phyloP scores from a whole-genome alignment of 1,284 basidiomycete species.

The Marasmius sp. region DNA sequence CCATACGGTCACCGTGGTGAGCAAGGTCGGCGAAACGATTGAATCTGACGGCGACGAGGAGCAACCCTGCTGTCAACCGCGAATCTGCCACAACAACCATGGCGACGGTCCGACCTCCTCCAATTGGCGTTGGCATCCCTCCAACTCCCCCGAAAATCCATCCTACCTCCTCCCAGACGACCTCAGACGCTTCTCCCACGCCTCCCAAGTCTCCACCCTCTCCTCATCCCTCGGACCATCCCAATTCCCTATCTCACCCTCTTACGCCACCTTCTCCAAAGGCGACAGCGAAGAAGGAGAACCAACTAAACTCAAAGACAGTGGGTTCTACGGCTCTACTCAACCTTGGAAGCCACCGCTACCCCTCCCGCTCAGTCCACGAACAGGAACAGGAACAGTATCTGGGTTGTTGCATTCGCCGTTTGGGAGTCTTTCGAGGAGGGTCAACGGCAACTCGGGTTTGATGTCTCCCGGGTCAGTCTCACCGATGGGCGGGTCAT shows the following conservation, averaged over 20 bases:
- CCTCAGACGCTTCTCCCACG: not conserved
- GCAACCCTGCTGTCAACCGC: not conserved
- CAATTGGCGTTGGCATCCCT: not conserved
- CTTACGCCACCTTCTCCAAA: not conserved
- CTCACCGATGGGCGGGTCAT: conserved; percentile 13
- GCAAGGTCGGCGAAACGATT: conserved; percentile 27
- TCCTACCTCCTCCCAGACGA: conserved; percentile 36
- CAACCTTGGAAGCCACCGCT: conserved; percentile 38
- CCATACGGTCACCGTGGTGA: too few species aligned
- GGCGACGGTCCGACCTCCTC: not conserved
- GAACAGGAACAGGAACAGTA: conserved; percentile 44
- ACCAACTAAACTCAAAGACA: conserved; percentile 33
- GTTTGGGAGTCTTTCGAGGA: conserved; percentile 49
- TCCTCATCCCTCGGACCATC: not conserved
- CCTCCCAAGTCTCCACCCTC: not conserved
- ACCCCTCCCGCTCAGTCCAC: conserved; percentile 47
- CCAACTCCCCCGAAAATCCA: not conserved
- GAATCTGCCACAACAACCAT: not conserved
- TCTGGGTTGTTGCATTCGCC: conserved; percentile 58
- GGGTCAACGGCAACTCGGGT: conserved; percentile 23
- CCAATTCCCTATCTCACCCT: conserved; percentile 1
- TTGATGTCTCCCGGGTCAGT: conserved; percentile 28
- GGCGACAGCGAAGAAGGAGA: not conserved
- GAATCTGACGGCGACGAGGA: conserved; percentile 18
- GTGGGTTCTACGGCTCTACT: conserved; percentile 46